Conservation (phyloP, 352 stramenopile species). For the Bremia lactucae region DNA sequence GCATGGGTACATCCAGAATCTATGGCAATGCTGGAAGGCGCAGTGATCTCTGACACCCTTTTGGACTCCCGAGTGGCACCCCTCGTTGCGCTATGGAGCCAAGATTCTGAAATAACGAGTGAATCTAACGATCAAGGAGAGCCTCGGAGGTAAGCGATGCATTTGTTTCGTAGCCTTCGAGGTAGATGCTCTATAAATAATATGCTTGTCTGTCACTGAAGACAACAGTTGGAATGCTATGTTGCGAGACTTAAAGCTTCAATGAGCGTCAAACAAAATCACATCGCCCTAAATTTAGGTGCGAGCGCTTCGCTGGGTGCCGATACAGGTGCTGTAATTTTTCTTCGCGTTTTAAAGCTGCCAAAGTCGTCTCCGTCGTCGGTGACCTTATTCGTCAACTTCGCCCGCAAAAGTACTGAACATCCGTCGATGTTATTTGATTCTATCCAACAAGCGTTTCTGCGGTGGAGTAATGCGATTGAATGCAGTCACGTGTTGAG, state of each 20-base stretch:
- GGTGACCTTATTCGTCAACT: constrained; percentile 19
- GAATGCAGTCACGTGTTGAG: constrained; percentile 15
- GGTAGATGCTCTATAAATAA: constrained; percentile 1
- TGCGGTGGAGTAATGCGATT: constrained; percentile 17
- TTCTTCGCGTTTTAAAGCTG: constrained; percentile 43
- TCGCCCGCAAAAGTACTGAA: constrained; percentile 2
- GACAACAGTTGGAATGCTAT: constrained; percentile 12
- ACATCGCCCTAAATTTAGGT: constrained; percentile 27
- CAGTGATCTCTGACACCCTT: constrained; percentile 20
- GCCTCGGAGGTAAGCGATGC: constrained; percentile 8
- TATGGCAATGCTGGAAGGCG: constrained; percentile 47
- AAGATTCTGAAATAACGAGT: constrained; percentile 3
- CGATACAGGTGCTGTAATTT: constrained; percentile 11
- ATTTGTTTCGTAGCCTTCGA: too few species aligned
- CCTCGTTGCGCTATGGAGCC: constrained; percentile 30
- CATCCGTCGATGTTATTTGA: neutral
- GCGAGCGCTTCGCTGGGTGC: constrained; percentile 12
- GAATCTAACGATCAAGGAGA: constrained; percentile 9
- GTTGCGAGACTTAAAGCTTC: constrained; percentile 37
- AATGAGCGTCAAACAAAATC: constrained; percentile 19
- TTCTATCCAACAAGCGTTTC: constrained; percentile 25
- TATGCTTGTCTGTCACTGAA: constrained; percentile 1
- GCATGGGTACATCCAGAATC: constrained; percentile 60
- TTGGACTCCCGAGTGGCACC: constrained; percentile 26
- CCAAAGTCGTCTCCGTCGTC: constrained; percentile 27